Evolutionary conservation across 2,329 filamentous ascomycete species (phyloP), one percentile per base, ranked within the genome.

Genomic region (Microcera coccophila): DNA sequence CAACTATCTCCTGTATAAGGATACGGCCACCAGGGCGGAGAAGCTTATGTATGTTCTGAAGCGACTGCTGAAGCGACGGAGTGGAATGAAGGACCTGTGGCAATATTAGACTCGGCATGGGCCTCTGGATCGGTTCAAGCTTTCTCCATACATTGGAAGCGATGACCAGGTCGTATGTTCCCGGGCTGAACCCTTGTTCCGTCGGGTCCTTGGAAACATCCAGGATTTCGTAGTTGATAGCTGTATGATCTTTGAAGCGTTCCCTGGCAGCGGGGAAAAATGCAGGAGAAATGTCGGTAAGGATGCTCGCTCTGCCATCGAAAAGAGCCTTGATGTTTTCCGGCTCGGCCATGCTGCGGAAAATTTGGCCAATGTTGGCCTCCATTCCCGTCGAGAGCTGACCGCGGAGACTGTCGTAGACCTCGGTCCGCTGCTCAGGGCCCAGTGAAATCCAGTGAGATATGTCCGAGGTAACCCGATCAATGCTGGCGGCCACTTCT

Each of bases 41-140:
- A 2, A 68, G 49, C 41, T 42, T 54, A 0, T 66, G 61, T 0
- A 64, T 50, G 39, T 72, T 65, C 4, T 24, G 18, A 14, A 63
- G 49, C n/a, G 50, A 61, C 32, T 55, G 20, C 31, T 38, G 43
- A 38, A 65, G 37, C 42, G 39, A 32, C 3, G 32, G 22, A 1
- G 69, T 71, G 2, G 66, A 63, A 36, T 72, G 67, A 0, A 75
- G n/a, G n/a, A n/a, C n/a, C n/a, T n/a, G n/a, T n/a, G n/a, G n/a
- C n/a, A n/a, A n/a, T n/a, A n/a, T n/a, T n/a, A n/a, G n/a, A n/a
- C n/a, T n/a, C n/a, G n/a, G n/a, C n/a, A n/a, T n/a, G n/a, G n/a
- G n/a, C n/a, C n/a, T n/a, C n/a, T n/a, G n/a, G n/a, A n/a, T n/a
- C n/a, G n/a, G n/a, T n/a, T n/a, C n/a, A n/a, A n/a, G n/a, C n/a